Evolutionary conservation across 352 stramenopile species (phyloP).

Genomic region (Thalassiosira hispida): DNA sequence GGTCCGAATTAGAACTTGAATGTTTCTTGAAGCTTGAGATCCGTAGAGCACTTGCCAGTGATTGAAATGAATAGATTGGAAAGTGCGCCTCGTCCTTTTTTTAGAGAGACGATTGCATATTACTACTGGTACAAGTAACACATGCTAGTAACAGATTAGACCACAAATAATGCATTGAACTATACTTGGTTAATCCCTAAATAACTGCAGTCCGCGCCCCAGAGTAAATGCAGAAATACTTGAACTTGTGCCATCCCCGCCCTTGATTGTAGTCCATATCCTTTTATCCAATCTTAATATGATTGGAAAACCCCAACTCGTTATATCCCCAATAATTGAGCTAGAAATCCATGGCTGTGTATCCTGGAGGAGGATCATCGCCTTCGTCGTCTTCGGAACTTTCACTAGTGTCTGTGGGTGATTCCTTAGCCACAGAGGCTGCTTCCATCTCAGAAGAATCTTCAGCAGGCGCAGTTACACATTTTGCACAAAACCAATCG

Average conservation of each 20-base stretch:
- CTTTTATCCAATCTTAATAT: no score
- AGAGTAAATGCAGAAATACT: no score
- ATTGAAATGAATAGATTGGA: not conserved
- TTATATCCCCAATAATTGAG: not conserved
- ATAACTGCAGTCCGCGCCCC: no score
- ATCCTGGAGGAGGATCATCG: not conserved
- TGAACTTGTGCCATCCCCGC: no score
- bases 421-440: not conserved
- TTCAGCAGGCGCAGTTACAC: not conserved
- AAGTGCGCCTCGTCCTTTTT: no score
- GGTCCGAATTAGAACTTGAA: conserved; percentile 77
- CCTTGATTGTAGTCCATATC: no score
- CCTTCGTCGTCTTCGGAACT: not conserved
- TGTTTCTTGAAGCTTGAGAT: conserved; percentile 64
- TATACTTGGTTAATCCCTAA: no score
- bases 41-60: conserved; percentile 13
- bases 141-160: no score
- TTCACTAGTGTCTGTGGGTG: not conserved
- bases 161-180: no score
- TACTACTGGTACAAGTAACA: no score
- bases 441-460: not conserved
- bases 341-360: not conserved
- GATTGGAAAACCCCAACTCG: no score
- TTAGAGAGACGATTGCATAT: no score
- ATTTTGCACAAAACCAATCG: conserved; percentile 34